Evolutionary conservation across 148 eudicot genomes (phyloP).

Genomic region (Tetragonia tetragonoides): DNA sequence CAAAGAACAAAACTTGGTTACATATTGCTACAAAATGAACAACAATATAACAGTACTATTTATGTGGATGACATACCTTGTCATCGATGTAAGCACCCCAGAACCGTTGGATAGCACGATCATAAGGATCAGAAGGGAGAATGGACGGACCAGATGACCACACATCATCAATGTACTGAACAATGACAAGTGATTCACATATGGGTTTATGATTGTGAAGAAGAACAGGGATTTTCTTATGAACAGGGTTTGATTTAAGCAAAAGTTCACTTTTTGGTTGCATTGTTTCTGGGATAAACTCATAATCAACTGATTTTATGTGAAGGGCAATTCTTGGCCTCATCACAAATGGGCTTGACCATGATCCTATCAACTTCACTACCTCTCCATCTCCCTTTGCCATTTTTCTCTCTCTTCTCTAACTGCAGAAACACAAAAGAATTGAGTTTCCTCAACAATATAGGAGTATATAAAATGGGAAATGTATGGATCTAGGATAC

Average conservation of each 20-base stretch:
- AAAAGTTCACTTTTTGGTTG: constrained; percentile 53
- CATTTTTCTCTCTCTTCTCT: neutral
- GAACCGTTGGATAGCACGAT: constrained; percentile 60
- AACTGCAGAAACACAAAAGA: too few relatives aligned
- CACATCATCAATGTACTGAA: constrained; percentile 61
- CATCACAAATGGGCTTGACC: constrained; percentile 48
- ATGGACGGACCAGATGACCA: constrained; percentile 47
- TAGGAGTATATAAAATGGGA: neutral
- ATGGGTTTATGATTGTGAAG: constrained; percentile 50
- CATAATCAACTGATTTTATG: constrained; percentile 44
- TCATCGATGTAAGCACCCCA: constrained; percentile 67
- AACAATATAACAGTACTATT: neutral
- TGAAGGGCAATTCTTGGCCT: constrained; percentile 49
- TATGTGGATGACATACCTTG: constrained; percentile 28
- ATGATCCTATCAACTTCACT: constrained; percentile 42
- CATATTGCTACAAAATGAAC: too few relatives aligned
- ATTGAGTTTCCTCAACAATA: too few relatives aligned
- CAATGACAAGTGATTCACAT: constrained; percentile 64
- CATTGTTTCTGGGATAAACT: constrained; percentile 38
- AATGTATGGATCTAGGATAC: neutral
- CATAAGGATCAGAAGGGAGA: constrained; percentile 69
- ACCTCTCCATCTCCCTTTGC: constrained; percentile 32
- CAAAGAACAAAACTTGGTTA: too few relatives aligned
- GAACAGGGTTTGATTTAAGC: constrained; percentile 66
- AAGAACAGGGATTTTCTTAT: constrained; percentile 71